Evolutionary conservation across 331 rosid genomes (phyloP), one percentile per base, ranked within the genome.

Genomic region (Dryas integrifolia): DNA sequence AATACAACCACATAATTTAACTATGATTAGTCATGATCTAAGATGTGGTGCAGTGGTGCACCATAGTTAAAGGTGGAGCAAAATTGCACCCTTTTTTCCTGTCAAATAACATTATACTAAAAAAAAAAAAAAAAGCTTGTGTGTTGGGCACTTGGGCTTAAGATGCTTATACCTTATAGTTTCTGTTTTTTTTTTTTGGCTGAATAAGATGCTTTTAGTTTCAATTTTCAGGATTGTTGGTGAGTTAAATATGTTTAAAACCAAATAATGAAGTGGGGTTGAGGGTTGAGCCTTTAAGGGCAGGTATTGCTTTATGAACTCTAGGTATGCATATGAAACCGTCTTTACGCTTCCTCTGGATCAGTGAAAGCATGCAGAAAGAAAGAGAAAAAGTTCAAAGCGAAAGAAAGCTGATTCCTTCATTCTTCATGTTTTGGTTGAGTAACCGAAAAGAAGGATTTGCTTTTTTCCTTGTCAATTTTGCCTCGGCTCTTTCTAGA

Each of bases 281-380:
- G 3, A 30, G 35, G 35, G 35, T 30, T 12, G 7, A 15, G 67
- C 35, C 50, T 41, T 60, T 39, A 45, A 38, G 65, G 40, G 30
- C 48, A 62, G 68, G 16, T 63, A 30, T 9, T 24, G n/a, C 46
- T 70, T 70, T 56, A 13, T 18, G 16, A 21, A 47, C 40, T 48
- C 13, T 47, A 49, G 46, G 72, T 48, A 30, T 47, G 30, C 61
- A 11, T 55, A 41, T 47, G 58, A 72, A 66, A 12, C 60, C 48
- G 72, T 68, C 86, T 85, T 86, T 85, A 82, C 84, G 80, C 88
- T 85, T 85, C 80, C 84, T 78, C 78, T 77, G 92, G 96, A 86
- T 87, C 87, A 65, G 72, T 82, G 82, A 81, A 85, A 46, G 58
- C 18, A 72, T 45, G 10, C 67, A 9, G 38, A 72, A 72, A 83